Evolutionary conservation across 257 asterid genomes (phyloP).

Genomic region (Solanum gandarillasii): DNA sequence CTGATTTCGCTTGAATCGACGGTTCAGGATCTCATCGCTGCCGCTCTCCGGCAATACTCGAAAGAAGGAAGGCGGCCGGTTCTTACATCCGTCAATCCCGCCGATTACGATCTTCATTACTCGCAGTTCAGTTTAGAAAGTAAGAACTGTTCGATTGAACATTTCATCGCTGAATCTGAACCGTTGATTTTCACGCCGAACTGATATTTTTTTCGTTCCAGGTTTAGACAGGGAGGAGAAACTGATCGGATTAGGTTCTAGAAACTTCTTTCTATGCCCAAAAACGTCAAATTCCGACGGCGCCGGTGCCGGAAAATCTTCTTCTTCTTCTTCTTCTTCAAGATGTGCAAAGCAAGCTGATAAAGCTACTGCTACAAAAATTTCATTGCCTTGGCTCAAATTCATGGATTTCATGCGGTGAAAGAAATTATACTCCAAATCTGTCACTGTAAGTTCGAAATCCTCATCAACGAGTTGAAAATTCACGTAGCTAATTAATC

Average conservation of each 20-base stretch:
- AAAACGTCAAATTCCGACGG: not conserved
- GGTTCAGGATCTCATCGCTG: slow-evolving; percentile 59
- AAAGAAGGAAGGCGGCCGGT: slow-evolving; percentile 65
- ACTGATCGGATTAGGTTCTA: slow-evolving; percentile 54
- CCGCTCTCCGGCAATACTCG: slow-evolving; percentile 50
- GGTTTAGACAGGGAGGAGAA: slow-evolving; percentile 65
- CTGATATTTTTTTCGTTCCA: slow-evolving; percentile 1
- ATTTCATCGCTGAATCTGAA: not conserved
- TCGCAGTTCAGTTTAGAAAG: slow-evolving; percentile 88
- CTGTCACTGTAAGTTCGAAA: not conserved
- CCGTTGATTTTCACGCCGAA: not conserved
- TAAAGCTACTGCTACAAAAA: slow-evolving; percentile 7
- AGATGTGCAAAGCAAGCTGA: slow-evolving; percentile 57
- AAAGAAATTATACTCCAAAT: not conserved
- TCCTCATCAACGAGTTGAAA: not conserved
- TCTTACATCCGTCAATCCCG: slow-evolving; percentile 20
- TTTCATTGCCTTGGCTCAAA: slow-evolving; percentile 38
- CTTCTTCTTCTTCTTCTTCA: slow-evolving; percentile 4
- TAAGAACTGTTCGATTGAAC: slow-evolving; percentile 12
- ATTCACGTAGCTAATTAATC: not conserved
- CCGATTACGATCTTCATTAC: slow-evolving; percentile 68
- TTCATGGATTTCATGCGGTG: slow-evolving; percentile 54
- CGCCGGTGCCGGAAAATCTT: not conserved
- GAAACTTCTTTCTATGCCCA: slow-evolving; percentile 68
- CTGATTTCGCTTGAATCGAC: slow-evolving; percentile 61